Base-by-base conservation (phyloP, 2,329 filamentous ascomycete genomes). In the Penicillium sp. region DNA sequence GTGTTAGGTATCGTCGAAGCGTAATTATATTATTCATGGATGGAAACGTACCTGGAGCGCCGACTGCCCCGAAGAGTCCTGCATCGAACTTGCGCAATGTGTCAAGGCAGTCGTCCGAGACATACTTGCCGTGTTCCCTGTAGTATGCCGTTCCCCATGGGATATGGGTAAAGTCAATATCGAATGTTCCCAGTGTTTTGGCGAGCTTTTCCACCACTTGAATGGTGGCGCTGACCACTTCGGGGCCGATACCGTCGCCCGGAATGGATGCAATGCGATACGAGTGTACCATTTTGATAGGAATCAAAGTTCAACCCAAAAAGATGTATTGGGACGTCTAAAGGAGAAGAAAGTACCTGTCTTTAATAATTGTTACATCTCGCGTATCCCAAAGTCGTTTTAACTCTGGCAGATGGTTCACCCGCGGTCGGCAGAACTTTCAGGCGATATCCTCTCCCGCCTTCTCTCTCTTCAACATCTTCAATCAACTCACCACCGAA, bases 221-320 rank as follows among this genome's bases (percentile, higher is more conserved):
- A 8, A 78, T 73, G 3, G 81, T 79, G 2, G 81, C 82, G 25
- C 77, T 72, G 28, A 86, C 77, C n/a, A 87, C 83, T 65, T 87
- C 83, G 2, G 76, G 75, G 25, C 84, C 83, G 45, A 87, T 86
- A 24, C 84, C 82, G 63, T 87, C 82, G 13, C 81, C 82, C 7
- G 84, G 80, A 54, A 87, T 84, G 22, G 82, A 79, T 51, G 83
- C 79, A 56, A 85, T 80, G 60, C 72, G 76, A 65, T 81, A 81
- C 14, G 59, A 50, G 4, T 51, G 30, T 22, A 53, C 6, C 51
- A 57, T 53, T 13, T 27, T 36, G 41, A 25, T 42, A 46, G 25
- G 39, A 18, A 13, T 36, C 5, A 27, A 14, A 25, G 33, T 28
- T 13, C 13, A 18, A 39, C 20, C 20, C 20, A 13, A 20, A 31